A percentile compares a stretch with the other conserved stretches of the same genome.
Evolutionary conservation across 208 protist genomes (phyloP).

Genomic region (Endotrypanum monterogeii): DNA sequence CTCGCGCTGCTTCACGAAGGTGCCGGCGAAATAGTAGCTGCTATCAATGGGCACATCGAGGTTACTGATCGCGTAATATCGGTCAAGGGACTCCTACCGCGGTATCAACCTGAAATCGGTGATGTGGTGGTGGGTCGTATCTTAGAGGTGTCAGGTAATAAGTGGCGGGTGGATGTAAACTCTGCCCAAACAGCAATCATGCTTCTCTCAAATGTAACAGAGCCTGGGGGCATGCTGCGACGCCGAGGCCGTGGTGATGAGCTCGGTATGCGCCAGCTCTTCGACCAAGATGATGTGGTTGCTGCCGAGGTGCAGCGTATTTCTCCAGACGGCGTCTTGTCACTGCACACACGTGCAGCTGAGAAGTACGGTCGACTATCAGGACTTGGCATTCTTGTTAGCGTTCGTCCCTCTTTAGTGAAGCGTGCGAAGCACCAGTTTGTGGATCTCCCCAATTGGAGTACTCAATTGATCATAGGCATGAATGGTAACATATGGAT

Average conservation of each 20-base stretch:
- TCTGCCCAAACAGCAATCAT: slow-evolving; percentile 92
- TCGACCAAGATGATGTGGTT: slow-evolving; percentile 95
- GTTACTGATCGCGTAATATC: slow-evolving; percentile 88
- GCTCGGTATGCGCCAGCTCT: slow-evolving; percentile 95
- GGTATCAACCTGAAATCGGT: slow-evolving; percentile 96
- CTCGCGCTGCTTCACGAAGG: slow-evolving; percentile 53
- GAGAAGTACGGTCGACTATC: slow-evolving; percentile 86
- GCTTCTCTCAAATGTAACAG: slow-evolving; percentile 96
- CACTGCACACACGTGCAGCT: slow-evolving; percentile 93
- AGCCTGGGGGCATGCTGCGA: slow-evolving; percentile 96
- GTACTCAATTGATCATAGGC: slow-evolving; percentile 59
- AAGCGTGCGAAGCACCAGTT: slow-evolving; percentile 86
- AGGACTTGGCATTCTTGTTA: slow-evolving; percentile 58
- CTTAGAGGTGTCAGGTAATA: slow-evolving; percentile 88
- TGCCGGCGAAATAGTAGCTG: slow-evolving; percentile 79
- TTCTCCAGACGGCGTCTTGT: slow-evolving; percentile 88
- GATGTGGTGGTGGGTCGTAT: slow-evolving; percentile 97
- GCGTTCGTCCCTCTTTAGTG: slow-evolving; percentile 68
- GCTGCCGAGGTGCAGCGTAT: slow-evolving; percentile 96
- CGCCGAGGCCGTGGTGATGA: slow-evolving; percentile 92
- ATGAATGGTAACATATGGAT: slow-evolving; percentile 93
- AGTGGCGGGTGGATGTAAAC: slow-evolving; percentile 96
- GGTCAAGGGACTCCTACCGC: slow-evolving; percentile 61
- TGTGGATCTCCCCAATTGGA: slow-evolving; percentile 39
- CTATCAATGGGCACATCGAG: slow-evolving; percentile 81